Conservation (phyloP, 78 protist species). For the Dictyostelium capitatum region DNA sequence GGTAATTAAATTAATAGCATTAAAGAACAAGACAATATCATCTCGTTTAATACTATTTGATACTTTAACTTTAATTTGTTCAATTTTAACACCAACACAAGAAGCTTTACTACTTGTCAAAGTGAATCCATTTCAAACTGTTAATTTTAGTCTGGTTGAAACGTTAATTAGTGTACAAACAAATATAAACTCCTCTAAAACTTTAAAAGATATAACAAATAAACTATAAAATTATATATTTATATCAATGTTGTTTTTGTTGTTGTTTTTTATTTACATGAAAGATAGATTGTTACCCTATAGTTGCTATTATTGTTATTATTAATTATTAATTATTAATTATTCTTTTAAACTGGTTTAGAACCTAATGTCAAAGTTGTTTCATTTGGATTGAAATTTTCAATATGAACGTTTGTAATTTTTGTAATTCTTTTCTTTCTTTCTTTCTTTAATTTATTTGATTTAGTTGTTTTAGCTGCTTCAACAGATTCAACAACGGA, state of each 20-base stretch:
- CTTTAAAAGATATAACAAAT: too few relatives aligned
- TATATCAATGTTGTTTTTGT: too few relatives aligned
- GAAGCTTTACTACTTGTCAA: not conserved
- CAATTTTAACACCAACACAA: not conserved
- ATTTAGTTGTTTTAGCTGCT: constrained; percentile 13
- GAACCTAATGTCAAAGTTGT: constrained; percentile 3
- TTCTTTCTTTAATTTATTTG: constrained; percentile 30
- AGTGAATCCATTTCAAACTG: not conserved
- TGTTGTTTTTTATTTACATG: too few relatives aligned
- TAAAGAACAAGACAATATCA: not conserved
- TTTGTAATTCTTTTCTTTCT: constrained; percentile 66
- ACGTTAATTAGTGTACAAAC: too few relatives aligned
- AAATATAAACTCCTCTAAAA: too few relatives aligned
- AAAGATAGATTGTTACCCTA: too few relatives aligned
- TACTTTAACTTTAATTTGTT: not conserved
- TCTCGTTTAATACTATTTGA: not conserved
- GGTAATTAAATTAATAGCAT: not conserved
- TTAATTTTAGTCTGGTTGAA: too few relatives aligned
- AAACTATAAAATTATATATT: too few relatives aligned
- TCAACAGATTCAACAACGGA: constrained; percentile 40
- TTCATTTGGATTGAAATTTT: constrained; percentile 73
- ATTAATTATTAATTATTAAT: not conserved
- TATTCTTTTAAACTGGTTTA: not conserved
- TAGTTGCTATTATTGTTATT: too few relatives aligned
- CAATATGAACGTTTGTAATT: constrained; percentile 65